A percentile compares a stretch with the other conserved stretches of the same genome.
Conservation (phyloP, 305 asterid species). For the Solanum hybrid region DNA sequence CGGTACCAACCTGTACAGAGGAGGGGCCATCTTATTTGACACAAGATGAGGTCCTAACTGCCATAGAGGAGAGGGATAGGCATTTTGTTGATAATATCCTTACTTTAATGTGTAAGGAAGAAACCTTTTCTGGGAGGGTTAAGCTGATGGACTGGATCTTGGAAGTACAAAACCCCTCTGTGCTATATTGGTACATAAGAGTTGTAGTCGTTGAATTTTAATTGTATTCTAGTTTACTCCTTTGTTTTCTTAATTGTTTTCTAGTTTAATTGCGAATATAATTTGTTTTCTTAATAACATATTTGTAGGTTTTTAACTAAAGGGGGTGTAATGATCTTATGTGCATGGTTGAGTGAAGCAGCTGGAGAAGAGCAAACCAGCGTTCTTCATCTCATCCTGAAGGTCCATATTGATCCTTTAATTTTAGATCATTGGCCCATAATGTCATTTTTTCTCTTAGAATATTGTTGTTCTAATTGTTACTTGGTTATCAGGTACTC, state of each 20-base stretch:
- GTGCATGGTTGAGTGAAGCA: slow-evolving; percentile 89
- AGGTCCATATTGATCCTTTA: slow-evolving; percentile 30
- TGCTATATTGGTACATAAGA: slow-evolving; percentile 53
- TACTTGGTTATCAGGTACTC: slow-evolving; percentile 48
- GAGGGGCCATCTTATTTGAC: slow-evolving; percentile 56
- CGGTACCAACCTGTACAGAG: slow-evolving; percentile 38
- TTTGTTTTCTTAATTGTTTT: background rate
- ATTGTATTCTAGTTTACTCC: background rate
- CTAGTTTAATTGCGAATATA: background rate
- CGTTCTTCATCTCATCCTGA: slow-evolving; percentile 56
- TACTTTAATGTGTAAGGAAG: slow-evolving; percentile 76
- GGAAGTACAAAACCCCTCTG: slow-evolving; percentile 56
- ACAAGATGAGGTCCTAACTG: slow-evolving; percentile 40
- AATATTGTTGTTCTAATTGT: background rate
- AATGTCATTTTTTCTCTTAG: slow-evolving; percentile 6
- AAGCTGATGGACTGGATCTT: slow-evolving; percentile 81
- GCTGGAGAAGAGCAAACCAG: slow-evolving; percentile 85
- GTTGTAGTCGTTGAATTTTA: slow-evolving; percentile 7
- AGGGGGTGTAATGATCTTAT: slow-evolving; percentile 90
- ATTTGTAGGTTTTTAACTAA: slow-evolving; percentile 65
- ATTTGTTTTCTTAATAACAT: slow-evolving; percentile 6
- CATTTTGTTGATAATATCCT: slow-evolving; percentile 61
- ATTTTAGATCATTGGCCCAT: slow-evolving; percentile 7
- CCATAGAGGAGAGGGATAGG: slow-evolving; percentile 48
- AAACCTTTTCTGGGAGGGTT: slow-evolving; percentile 75